Base-by-base conservation (phyloP, 2,329 filamentous ascomycete species). In the Ophiostoma fasciatum region DNA sequence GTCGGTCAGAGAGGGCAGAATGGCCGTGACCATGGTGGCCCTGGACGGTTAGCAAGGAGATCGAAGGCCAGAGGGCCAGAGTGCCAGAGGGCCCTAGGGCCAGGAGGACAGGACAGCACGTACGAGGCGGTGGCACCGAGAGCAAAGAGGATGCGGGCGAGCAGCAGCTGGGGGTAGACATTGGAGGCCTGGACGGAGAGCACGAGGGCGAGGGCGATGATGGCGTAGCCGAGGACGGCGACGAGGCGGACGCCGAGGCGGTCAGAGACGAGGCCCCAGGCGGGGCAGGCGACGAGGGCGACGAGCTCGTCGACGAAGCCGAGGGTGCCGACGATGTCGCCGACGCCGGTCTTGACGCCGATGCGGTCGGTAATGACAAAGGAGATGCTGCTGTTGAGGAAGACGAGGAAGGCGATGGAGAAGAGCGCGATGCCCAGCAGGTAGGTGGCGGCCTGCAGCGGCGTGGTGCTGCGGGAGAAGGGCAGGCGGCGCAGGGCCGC, bases 11-110 rank as follows among this genome's bases (percentile, higher is more conserved):
- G 70, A 77, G 2, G 90, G 90, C 18, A 98, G 65, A 31, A 93
- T 84, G 4, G 90, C 90, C 8, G 90, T 96, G 15, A 98, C 90
- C 90, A 98, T 98, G 1, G 90, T 96, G 12, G 85, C 71, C 5
- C 70, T 74, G 37, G 19, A 36, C n/a, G n/a, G 17, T 18, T 19
- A 19, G 15, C 8, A 3, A 9, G 28, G 5, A 31, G 26, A 29
- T n/a, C n/a, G n/a, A 27, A 20, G n/a, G 15, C 8, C 14, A 8
- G 21, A 21, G 3, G 17, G n/a, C 28, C 17, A 28, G 15, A 18
- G 4, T 15, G 21, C 4, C 3, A 26, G 8, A 20, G n/a, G n/a
- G n/a, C n/a, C n/a, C n/a, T n/a, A n/a, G n/a, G n/a, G n/a, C n/a
- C n/a, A n/a, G n/a, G n/a, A n/a, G n/a, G n/a, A n/a, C n/a, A n/a